phyloP scores from a whole-genome alignment of 73 alveolate species.

The Uronychia setigera region DNA sequence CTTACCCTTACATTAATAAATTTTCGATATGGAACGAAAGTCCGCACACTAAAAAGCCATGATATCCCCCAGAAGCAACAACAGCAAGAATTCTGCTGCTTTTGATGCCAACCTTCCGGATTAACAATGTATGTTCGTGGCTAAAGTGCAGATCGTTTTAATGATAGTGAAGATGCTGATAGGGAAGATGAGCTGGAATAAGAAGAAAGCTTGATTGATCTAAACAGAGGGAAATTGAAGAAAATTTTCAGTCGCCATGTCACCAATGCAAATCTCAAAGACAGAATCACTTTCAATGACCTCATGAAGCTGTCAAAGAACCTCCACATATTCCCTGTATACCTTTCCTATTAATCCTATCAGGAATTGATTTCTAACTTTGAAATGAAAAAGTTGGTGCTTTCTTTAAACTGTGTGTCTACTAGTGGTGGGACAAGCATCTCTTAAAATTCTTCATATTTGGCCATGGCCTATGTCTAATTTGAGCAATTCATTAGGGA shows the following conservation, averaged over 20 bases:
- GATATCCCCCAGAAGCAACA: too few relatives aligned
- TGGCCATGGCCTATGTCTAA: neutral
- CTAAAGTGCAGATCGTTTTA: too few relatives aligned
- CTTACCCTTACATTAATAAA: too few relatives aligned
- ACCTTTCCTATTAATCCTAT: neutral
- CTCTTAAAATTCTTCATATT: neutral
- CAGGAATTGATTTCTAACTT: neutral
- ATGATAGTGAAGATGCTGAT: too few relatives aligned
- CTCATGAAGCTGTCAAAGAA: neutral
- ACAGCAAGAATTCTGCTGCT: too few relatives aligned
- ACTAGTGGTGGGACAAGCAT: too few relatives aligned
- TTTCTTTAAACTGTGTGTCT: neutral
- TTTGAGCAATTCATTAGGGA: neutral
- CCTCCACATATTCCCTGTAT: neutral
- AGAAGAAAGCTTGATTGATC: neutral
- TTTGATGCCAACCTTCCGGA: too few relatives aligned
- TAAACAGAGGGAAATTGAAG: neutral
- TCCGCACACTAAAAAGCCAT: too few relatives aligned
- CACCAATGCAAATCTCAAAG: neutral
- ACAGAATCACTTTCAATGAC: neutral
- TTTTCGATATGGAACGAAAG: too few relatives aligned
- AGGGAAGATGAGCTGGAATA: neutral
- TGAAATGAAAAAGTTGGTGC: neutral
- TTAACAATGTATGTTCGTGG: too few relatives aligned
- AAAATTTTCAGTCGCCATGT: neutral